A percentile compares a stretch with the other conserved stretches of the same genome.
Conservation (phyloP, 2,329 filamentous ascomycete genomes). For the Sporothrix globosa region DNA sequence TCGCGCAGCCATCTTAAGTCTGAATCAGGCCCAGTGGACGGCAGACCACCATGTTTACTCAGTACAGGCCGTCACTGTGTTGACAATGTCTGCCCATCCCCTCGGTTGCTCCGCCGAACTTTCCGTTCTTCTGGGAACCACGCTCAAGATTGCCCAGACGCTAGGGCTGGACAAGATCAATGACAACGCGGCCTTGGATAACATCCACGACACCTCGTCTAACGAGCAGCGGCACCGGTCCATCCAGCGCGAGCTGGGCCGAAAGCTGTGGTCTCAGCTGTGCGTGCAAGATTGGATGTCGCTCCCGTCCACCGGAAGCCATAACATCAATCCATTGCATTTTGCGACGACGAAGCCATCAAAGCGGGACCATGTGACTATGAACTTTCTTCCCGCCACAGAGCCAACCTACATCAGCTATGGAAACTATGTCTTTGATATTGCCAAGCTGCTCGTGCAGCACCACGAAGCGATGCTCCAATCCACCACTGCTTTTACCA, state of each 20-base stretch:
- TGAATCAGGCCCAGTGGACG: slow-evolving; percentile 22
- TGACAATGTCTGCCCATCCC: slow-evolving; percentile 22
- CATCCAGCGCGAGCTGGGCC: slow-evolving; percentile 13
- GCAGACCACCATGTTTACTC: slow-evolving; percentile 19
- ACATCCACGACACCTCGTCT: slow-evolving; percentile 20
- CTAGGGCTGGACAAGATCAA: slow-evolving; percentile 19
- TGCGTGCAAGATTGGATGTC: slow-evolving; percentile 23
- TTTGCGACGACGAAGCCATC: slow-evolving; percentile 23
- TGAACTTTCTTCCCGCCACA: slow-evolving; percentile 14
- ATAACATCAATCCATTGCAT: slow-evolving; percentile 20
- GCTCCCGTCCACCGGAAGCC: slow-evolving; percentile 17
- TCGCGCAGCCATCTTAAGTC: slow-evolving; percentile 6
- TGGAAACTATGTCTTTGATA: slow-evolving; percentile 22
- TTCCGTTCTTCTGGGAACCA: slow-evolving; percentile 17
- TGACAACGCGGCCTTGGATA: slow-evolving; percentile 5
- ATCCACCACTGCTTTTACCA: slow-evolving; percentile 20
- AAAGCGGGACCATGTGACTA: slow-evolving; percentile 21
- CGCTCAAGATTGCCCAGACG: slow-evolving; percentile 16
- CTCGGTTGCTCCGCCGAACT: slow-evolving; percentile 18
- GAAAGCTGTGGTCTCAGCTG: slow-evolving; percentile 25
- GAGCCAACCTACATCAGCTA: slow-evolving; percentile 24
- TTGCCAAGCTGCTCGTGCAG: slow-evolving; percentile 24
- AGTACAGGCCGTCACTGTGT: slow-evolving; percentile 22
- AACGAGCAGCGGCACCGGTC: not conserved
- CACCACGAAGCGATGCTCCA: slow-evolving; percentile 23